Evolutionary conservation across 306 rosid genomes (phyloP), one percentile per base, ranked within the genome.

Genomic region (Alnus glutinosa): DNA sequence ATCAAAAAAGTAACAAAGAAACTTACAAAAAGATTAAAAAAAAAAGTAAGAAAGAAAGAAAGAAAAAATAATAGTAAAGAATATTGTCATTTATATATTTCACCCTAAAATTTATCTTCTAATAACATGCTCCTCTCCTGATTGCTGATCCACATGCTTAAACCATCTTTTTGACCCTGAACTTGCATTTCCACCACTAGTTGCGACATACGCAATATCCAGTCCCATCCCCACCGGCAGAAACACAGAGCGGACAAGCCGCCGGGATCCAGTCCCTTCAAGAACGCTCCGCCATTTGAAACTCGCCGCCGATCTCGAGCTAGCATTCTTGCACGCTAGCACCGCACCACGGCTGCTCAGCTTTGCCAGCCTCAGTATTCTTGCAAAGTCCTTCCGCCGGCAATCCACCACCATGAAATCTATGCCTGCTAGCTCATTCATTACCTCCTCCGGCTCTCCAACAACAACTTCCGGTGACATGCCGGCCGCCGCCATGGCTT

Each of bases 221-320:
- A 95, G 76, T 1, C 99, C 98, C 63, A 84, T 86, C 39, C 99
- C 99, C 14, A 95, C 99, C 2, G 99, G 99, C 80, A 95, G 89
- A 84, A 90, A 91, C 75, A 87, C 98, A 11, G 98, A 85, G 4
- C 93, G 86, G 6, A 95, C 93, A 62, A 95, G 70, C 1, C 93
- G 85, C 16, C 91, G 79, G 0, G 90, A 81, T 9, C 89, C 91
- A 1, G 14, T 14, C 2, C 81, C 82, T 1, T 84, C 91, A 15
- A 89, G 14, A 1, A 90, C 87, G 71, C 88, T 81, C 50, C 86
- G 71, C 98, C 98, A 92, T 54, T 79, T 78, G 83, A 87, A 90
- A 52, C 87, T 63, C 9, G 91, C 79, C 71, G 15, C 82, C 28
- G 51, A 66, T 70, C 81, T 86, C 2, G 93, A 79, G 52, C 62